Conservation (phyloP, 495 filamentous ascomycete species). For the Hypoxylon subgilvum region DNA sequence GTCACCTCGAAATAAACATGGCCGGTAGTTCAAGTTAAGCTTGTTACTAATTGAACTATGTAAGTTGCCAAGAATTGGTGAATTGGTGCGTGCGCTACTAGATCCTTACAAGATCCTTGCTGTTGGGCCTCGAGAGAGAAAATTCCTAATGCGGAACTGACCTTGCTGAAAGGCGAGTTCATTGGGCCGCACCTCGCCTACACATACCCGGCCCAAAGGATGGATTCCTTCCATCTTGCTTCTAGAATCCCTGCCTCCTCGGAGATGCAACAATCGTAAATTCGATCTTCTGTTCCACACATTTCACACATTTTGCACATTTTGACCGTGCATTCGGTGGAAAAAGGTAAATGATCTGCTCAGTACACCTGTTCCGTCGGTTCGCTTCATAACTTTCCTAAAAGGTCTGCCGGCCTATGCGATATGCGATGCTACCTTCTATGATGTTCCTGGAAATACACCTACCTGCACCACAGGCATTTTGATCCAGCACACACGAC, state of each 20-base stretch:
- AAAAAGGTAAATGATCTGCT: conserved; percentile 23
- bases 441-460: background rate
- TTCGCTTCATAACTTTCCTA: conserved; percentile 4
- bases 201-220: conserved; percentile 20
- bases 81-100: too few relatives aligned
- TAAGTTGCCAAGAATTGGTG: too few relatives aligned
- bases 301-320: conserved; percentile 8
- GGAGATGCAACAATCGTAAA: conserved; percentile 43
- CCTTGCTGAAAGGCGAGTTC: conserved; percentile 3
- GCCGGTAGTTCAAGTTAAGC: too few relatives aligned
- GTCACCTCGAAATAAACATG: too few relatives aligned
- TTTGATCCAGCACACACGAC: background rate
- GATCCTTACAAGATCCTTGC: too few relatives aligned
- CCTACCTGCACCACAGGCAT: conserved; percentile 15
- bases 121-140: conserved; percentile 12
- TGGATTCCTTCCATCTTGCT: conserved; percentile 11
- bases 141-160: conserved; percentile 37
- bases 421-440: conserved; percentile 21
- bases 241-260: conserved; percentile 37
- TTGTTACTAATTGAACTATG: too few relatives aligned
- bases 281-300: conserved; percentile 35
- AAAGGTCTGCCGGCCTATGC: conserved; percentile 29
- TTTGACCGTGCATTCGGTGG: conserved; percentile 4
- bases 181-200: conserved; percentile 32
- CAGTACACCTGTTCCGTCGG: background rate